These are phyloP conservation scores for Plasmodium gaboni DNA, from an alignment of 169 alveolate genomes.

Conservation along the genomic window DNA sequence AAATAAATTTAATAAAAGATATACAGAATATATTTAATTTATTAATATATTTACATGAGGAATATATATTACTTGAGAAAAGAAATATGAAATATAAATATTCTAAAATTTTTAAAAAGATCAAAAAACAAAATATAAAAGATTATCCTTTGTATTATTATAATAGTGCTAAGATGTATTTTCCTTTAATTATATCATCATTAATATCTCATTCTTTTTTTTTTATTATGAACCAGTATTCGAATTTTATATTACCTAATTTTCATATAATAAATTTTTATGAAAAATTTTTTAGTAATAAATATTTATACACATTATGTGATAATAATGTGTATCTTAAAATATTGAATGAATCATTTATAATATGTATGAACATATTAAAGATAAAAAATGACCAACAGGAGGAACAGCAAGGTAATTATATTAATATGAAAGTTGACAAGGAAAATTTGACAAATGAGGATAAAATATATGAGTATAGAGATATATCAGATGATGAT, in stretches of 20 bases:
- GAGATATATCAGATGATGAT: not conserved
- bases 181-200: conserved; percentile 50
- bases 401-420: not conserved
- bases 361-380: not conserved
- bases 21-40: conserved; percentile 38
- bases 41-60: conserved; percentile 50
- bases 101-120: conserved; percentile 9
- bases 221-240: conserved; percentile 1
- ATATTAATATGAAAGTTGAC: no score
- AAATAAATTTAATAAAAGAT: conserved; percentile 44
- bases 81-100: conserved; percentile 28
- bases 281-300: conserved; percentile 45
- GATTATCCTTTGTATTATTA: conserved; percentile 9
- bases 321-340: conserved; percentile 33
- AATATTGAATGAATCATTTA: conserved; percentile 43
- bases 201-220: conserved; percentile 46
- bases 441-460: no score
- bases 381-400: not conserved
- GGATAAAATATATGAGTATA: no score
- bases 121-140: not conserved
- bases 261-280: conserved; percentile 25
- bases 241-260: not conserved
- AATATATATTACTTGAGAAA: conserved; percentile 39
- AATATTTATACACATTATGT: conserved; percentile 59
- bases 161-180: conserved; percentile 58